Evolutionary conservation across 176 grass and related monocot genomes (phyloP).

Genomic region (Juncus effusus): DNA sequence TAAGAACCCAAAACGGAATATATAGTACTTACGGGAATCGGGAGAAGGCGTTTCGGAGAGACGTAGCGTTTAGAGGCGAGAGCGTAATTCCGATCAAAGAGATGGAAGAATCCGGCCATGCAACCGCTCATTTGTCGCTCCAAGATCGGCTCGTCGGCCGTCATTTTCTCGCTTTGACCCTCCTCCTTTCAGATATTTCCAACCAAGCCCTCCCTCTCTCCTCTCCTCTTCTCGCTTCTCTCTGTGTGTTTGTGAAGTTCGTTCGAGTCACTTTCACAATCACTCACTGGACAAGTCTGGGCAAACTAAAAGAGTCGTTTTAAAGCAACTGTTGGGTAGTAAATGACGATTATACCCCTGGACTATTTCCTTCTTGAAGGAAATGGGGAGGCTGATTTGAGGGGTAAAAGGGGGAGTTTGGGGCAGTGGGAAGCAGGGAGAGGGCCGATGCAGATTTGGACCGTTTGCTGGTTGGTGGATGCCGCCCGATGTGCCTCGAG

Average conservation of each 20-base stretch:
- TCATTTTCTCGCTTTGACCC: not conserved
- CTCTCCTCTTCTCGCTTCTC: not conserved
- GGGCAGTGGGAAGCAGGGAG: not conserved
- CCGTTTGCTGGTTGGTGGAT: slow-evolving; percentile 22
- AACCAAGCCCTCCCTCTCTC: not conserved
- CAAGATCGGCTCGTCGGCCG: slow-evolving; percentile 2
- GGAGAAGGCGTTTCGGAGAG: slow-evolving; percentile 15
- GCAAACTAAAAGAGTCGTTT: not conserved
- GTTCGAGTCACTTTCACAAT: not conserved
- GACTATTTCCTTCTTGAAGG: not conserved
- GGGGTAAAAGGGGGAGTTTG: slow-evolving; percentile 9
- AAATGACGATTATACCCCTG: not conserved
- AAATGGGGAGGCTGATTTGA: not conserved
- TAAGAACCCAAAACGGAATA: not conserved
- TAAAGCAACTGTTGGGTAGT: not conserved
- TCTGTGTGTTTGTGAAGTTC: not conserved
- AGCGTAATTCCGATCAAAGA: slow-evolving; percentile 32
- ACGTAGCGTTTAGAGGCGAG: slow-evolving; percentile 22
- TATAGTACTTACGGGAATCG: not conserved
- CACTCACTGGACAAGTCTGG: not conserved
- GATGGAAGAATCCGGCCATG: slow-evolving; percentile 34
- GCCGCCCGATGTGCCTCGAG: slow-evolving; percentile 19
- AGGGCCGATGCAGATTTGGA: slow-evolving; percentile 5
- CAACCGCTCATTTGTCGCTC: slow-evolving; percentile 33
- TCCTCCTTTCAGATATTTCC: no score